These are phyloP conservation scores for Tephrocybe sp. DNA, from an alignment of 768 basidiomycete species.

Conservation along the genomic window DNA sequence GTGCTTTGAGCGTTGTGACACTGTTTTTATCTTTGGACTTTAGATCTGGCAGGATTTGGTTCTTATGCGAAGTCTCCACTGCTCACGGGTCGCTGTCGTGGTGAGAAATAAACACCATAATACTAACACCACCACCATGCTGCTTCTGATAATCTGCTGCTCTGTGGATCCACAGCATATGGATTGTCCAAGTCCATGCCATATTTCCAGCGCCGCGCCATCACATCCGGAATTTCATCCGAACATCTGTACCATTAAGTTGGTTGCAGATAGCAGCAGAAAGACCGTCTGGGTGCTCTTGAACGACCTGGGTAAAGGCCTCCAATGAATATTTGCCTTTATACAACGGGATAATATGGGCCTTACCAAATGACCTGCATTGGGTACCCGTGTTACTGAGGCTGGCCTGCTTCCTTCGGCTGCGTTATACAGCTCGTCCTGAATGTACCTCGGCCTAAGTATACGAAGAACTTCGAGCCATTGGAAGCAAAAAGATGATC, in stretches of 20 bases:
- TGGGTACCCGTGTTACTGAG: constrained; percentile 24
- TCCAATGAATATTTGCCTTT: background rate
- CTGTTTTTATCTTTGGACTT: too few relatives aligned
- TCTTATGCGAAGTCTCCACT: too few relatives aligned
- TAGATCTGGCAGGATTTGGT: too few relatives aligned
- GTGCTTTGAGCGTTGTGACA: too few relatives aligned
- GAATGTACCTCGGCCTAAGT: constrained; percentile 25
- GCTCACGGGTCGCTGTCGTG: too few relatives aligned
- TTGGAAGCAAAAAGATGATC: background rate
- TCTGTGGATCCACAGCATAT: too few relatives aligned
- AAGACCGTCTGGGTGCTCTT: constrained; percentile 27
- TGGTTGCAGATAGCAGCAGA: constrained; percentile 24
- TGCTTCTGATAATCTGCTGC: too few relatives aligned
- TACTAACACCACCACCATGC: too few relatives aligned
- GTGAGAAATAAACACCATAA: too few relatives aligned
- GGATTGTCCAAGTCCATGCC: too few relatives aligned
- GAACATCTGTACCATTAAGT: constrained; percentile 11
- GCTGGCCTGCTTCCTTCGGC: constrained; percentile 25
- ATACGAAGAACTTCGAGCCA: too few relatives aligned
- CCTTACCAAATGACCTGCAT: constrained; percentile 30
- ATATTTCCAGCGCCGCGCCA: too few relatives aligned
- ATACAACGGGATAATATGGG: background rate
- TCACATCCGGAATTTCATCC: constrained; percentile 15
- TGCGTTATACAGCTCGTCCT: constrained; percentile 22
- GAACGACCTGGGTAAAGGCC: constrained; percentile 25